These are phyloP conservation scores for Oidiodendron maius DNA, from an alignment of 495 filamentous ascomycete genomes.

Conservation along the genomic window DNA sequence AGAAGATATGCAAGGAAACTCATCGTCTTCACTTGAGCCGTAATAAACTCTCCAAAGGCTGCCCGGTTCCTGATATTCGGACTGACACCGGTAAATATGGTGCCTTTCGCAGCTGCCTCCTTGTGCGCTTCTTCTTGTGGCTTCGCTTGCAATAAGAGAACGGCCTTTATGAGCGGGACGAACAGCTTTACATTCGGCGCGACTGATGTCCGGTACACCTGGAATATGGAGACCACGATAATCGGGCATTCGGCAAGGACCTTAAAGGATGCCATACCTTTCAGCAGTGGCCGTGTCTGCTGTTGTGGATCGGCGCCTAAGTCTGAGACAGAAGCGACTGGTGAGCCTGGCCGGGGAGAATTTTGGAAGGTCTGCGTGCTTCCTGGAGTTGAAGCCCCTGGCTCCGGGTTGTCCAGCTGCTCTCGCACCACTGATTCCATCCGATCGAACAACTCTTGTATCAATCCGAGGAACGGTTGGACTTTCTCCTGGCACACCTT, in stretches of 20 bases:
- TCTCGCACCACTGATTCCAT: conserved; percentile 92
- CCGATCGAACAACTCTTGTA: conserved; percentile 90
- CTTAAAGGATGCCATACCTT: conserved; percentile 98
- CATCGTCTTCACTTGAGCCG: conserved; percentile 98
- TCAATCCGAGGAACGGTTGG: conserved; percentile 84
- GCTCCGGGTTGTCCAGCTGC: conserved; percentile 76
- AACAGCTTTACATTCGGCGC: conserved; percentile 84
- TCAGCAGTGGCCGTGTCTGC: conserved; percentile 68
- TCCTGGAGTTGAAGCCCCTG: conserved; percentile 68
- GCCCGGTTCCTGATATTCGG: conserved; percentile 89
- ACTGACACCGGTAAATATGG: conserved; percentile 88
- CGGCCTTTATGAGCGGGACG: conserved; percentile 87
- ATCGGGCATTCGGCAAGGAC: conserved; percentile 97
- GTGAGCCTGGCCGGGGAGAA: conserved; percentile 84
- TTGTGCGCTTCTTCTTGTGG: conserved; percentile 89
- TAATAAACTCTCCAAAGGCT: conserved; percentile 96
- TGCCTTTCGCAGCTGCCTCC: conserved; percentile 67
- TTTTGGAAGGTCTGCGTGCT: conserved; percentile 59
- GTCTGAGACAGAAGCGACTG: conserved; percentile 72
- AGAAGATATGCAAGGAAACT: conserved; percentile 94
- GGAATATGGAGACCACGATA: conserved; percentile 97
- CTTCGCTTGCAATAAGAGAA: conserved; percentile 82
- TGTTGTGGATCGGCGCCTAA: conserved; percentile 70
- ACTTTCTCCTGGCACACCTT: conserved; percentile 72
- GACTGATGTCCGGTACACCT: conserved; percentile 77